Evolutionary conservation across 805 yeast species (phyloP), one percentile per base, ranked within the genome.

Genomic region (Candida methanosorbosa): DNA sequence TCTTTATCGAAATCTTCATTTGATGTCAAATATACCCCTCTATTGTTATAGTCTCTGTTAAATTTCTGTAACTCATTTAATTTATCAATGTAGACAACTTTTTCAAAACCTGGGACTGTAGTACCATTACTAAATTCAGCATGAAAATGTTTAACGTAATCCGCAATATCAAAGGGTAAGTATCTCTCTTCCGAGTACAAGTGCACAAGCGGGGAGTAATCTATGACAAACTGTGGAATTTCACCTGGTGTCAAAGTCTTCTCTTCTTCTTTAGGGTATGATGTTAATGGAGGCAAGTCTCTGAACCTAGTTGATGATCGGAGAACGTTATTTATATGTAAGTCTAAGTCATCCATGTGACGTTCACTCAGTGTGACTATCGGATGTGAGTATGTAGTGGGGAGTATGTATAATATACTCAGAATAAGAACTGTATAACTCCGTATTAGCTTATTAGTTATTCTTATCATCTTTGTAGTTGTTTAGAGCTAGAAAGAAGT

Each of bases 171-270:
- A 46, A 85, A 85, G 0, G 98, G 95, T 44, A 81, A 63, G 51
- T 88, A 90, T 35, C 65, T 58, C 48, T 90, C 98, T 51, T 90
- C 98, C 1, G 94, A 78, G 60, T 90, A 88, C 9, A 90, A 63
- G 50, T 85, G 84, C 3, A 90, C 88, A 35, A 78, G 59, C 0
- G 98, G 97, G 4, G 82, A 74, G 50, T 69, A 67, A 29, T 80
- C 78, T 2, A 74, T 42, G 2, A 78, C 80, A 54, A 74, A 82
- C 7, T 53, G 52, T 0, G 92, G 94, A 3, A 82, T 66, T 33
- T 72, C 75, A 1, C 84, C 83, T 29, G 61, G 56, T 14, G 46
- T 39, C 12, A 75, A 36, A 1, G 70, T 63, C 19, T 66, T 50
- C 36, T 75, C 56, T 9, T 33, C 30, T 2, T 28, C 17, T 5